Conservation (phyloP, 345 rosid species). For the Syzygium oleosum region DNA sequence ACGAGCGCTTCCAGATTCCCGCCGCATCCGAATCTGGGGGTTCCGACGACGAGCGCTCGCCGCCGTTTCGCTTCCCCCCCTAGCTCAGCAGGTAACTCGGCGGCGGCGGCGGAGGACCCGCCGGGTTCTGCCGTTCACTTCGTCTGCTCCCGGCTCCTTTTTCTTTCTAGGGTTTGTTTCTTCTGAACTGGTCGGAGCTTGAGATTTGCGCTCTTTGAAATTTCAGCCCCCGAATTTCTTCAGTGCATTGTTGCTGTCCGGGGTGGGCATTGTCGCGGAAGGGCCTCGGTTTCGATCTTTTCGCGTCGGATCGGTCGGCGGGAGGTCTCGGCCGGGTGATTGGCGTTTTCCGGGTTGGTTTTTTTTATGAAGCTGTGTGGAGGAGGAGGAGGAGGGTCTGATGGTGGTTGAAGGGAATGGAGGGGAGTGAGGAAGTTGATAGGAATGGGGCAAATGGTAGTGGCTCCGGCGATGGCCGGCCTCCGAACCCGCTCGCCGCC, state of each 20-base stretch:
- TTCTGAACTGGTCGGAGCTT: background rate
- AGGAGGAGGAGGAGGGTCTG: slow-evolving; percentile 1
- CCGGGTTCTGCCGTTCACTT: background rate
- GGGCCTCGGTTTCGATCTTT: background rate
- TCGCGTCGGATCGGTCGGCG: background rate
- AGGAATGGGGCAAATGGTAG: slow-evolving; percentile 35
- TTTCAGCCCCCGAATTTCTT: background rate
- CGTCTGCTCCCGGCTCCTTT: background rate
- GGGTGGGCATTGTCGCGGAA: background rate
- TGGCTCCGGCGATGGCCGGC: slow-evolving; percentile 44
- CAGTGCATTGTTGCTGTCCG: too few species aligned
- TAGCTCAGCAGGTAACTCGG: background rate
- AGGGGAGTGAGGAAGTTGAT: slow-evolving; percentile 33
- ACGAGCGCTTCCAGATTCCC: too few species aligned
- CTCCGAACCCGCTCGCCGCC: slow-evolving; percentile 52
- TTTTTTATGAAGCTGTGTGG: background rate
- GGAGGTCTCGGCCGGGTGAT: background rate
- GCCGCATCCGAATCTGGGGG: background rate
- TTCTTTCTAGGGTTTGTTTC: background rate
- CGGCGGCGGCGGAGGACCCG: background rate
- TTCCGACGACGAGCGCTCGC: background rate
- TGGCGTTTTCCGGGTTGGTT: background rate
- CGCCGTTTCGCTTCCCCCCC: background rate
- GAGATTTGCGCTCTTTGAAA: background rate
- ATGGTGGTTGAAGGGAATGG: slow-evolving; percentile 53